Base-by-base conservation (phyloP, 805 yeast genomes). In the Metschnikowia hibisci region DNA sequence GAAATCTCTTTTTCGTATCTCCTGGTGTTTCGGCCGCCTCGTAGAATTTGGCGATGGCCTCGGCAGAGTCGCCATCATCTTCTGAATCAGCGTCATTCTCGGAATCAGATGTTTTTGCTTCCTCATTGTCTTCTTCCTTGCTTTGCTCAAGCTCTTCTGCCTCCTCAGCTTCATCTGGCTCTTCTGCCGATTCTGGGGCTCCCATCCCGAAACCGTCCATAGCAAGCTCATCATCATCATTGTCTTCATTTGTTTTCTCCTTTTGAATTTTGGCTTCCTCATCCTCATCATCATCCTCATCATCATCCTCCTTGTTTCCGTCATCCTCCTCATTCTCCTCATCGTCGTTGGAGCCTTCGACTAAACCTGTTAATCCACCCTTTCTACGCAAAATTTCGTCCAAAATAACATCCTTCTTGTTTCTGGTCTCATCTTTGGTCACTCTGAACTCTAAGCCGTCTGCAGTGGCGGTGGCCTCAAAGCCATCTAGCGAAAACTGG, bases 361-460 rank as follows among this genome's bases (percentile, higher is more conserved):
- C 64, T 42, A 79, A 57, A 40, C 78, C 77, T 4, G 76, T 69
- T 42, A 83, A 69, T 32, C 96, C 74, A 62, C 96, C 95, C 55
- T 87, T 90, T 62, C 90, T 77, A 66, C 83, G 81, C 53, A 91
- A 85, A 42, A 91, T 91, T 11, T 81, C 81, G 56, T 91, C 96
- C 48, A 91, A 73, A 69, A 91, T 96, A 7, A 88, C 96, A 47
- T 82, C 87, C 49, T 76, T 78, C 43, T 58, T 7, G 48, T 15
- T 51, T 29, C 47, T 41, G 4, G 47, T 60, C n/a, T 45, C 57
- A 5, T 56, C 56, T 14, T 48, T 54, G 30, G 76, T 79, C 42
- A 78, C 79, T 32, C 74, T 77, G 58, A 89, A 87, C 53, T 88
- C 88, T 96, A 97, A 89, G 4, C 96, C 96, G 44, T 77, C 80